Percentiles rank a stretch among this genome's conserved stretches.
Evolutionary conservation across 768 basidiomycete species (phyloP).

Genomic region (Termitomyces sp.): DNA sequence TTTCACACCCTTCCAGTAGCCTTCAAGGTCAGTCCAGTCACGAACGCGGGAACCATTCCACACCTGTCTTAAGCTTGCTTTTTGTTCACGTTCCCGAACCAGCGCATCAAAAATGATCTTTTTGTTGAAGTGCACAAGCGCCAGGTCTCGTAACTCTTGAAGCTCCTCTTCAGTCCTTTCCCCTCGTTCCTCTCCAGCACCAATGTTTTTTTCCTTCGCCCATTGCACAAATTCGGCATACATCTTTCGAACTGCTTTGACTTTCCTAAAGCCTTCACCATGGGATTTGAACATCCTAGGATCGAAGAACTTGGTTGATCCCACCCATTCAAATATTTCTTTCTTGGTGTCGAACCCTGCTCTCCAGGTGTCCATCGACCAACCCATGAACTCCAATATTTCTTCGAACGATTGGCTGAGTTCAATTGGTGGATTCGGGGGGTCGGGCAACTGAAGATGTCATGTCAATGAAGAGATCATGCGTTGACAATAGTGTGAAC

Average conservation of each 20-base stretch:
- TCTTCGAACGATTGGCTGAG: slow-evolving; percentile 40
- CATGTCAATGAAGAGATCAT: not conserved
- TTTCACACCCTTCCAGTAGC: slow-evolving; percentile 40
- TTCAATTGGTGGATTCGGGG: slow-evolving; percentile 38
- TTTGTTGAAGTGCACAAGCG: slow-evolving; percentile 47
- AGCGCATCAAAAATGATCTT: slow-evolving; percentile 39
- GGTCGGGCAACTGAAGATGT: slow-evolving; percentile 28
- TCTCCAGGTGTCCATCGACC: slow-evolving; percentile 47
- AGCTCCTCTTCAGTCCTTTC: slow-evolving; percentile 8
- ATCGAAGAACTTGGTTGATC: slow-evolving; percentile 46
- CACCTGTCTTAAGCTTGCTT: slow-evolving; percentile 30
- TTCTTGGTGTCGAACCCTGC: slow-evolving; percentile 49
- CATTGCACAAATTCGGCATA: slow-evolving; percentile 54
- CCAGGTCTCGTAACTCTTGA: slow-evolving; percentile 31
- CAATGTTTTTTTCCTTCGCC: slow-evolving; percentile 24
- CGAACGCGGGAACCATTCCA: slow-evolving; percentile 48
- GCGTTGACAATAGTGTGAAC: slow-evolving; percentile 17
- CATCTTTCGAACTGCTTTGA: slow-evolving; percentile 48
- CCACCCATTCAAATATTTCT: slow-evolving; percentile 58
- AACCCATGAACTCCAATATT: slow-evolving; percentile 52
- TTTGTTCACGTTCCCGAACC: slow-evolving; percentile 20
- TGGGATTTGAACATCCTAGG: slow-evolving; percentile 28
- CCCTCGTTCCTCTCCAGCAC: slow-evolving; percentile 6
- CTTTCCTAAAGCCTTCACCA: slow-evolving; percentile 36
- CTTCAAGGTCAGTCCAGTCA: slow-evolving; percentile 47